A percentile compares a stretch with the other conserved stretches of the same genome.
These are phyloP conservation scores for Pilobolus umbonatus DNA, from an alignment of 192 early-diverging fungal species.

Conservation along the genomic window DNA sequence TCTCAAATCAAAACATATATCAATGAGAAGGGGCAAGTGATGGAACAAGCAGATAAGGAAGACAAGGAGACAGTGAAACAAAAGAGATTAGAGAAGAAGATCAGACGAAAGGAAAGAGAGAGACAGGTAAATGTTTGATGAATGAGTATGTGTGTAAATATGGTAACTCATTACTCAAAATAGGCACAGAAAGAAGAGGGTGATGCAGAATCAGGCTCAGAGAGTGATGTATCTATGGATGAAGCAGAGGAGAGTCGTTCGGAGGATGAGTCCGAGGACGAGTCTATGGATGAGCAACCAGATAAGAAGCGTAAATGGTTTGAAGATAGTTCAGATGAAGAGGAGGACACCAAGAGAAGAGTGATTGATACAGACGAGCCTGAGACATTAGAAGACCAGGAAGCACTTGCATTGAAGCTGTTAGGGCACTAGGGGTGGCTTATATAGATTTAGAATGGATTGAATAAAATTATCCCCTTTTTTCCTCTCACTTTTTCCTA, in stretches of 20 bases:
- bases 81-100: conserved; percentile 64
- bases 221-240: conserved; percentile 33
- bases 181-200: conserved; percentile 19
- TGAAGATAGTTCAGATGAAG: conserved; percentile 31
- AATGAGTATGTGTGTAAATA: background rate
- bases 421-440: conserved; percentile 21
- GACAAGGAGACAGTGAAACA: conserved; percentile 71
- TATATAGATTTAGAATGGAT: background rate
- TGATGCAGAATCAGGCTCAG: conserved; percentile 23
- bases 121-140: conserved; percentile 34
- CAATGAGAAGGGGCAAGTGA: conserved; percentile 55
- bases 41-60: conserved; percentile 71
- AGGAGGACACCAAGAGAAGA: conserved; percentile 32
- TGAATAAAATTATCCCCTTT: background rate
- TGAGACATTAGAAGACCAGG: conserved; percentile 55
- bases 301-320: conserved; percentile 42
- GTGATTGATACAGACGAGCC: conserved; percentile 51
- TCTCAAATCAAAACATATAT: conserved; percentile 67
- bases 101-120: conserved; percentile 61
- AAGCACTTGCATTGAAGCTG: conserved; percentile 53
- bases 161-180: background rate
- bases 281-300: conserved; percentile 61
- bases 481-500: background rate
- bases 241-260: conserved; percentile 61
- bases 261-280: conserved; percentile 54